These are phyloP conservation scores for Dimocarpus longan DNA, from an alignment of 345 rosid species.

Conservation along the genomic window DNA sequence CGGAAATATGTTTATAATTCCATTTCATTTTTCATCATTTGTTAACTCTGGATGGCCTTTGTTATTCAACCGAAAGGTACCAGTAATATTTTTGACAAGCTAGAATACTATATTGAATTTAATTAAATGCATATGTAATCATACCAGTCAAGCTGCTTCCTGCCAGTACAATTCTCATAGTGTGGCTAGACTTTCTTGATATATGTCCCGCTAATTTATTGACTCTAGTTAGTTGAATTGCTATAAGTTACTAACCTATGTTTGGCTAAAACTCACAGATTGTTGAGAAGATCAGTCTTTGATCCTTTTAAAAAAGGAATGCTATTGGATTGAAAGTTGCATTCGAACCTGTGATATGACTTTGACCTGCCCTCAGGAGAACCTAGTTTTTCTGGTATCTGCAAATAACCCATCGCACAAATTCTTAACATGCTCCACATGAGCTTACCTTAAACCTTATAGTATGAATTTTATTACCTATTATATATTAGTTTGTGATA, in stretches of 20 bases:
- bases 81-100: not conserved
- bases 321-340: not conserved
- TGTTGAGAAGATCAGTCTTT: not conserved
- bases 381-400: not conserved
- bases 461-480: too few species aligned
- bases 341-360: not conserved
- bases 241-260: not conserved
- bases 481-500: too few species aligned
- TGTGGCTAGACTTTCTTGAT: conserved; percentile 15
- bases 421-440: not conserved
- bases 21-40: not conserved
- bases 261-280: too few species aligned
- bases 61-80: too few species aligned
- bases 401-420: not conserved
- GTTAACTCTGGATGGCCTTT: not conserved
- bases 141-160: too few species aligned
- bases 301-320: not conserved
- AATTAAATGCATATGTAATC: not conserved
- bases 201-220: conserved; percentile 11
- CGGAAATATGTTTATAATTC: too few species aligned
- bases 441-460: too few species aligned
- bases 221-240: not conserved
- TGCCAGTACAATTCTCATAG: not conserved
- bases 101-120: not conserved
- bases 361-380: not conserved